Percentiles rank a stretch among this genome's conserved stretches.
phyloP scores from a whole-genome alignment of 192 early-diverging fungal genomes.

The Coemansia sp. region DNA sequence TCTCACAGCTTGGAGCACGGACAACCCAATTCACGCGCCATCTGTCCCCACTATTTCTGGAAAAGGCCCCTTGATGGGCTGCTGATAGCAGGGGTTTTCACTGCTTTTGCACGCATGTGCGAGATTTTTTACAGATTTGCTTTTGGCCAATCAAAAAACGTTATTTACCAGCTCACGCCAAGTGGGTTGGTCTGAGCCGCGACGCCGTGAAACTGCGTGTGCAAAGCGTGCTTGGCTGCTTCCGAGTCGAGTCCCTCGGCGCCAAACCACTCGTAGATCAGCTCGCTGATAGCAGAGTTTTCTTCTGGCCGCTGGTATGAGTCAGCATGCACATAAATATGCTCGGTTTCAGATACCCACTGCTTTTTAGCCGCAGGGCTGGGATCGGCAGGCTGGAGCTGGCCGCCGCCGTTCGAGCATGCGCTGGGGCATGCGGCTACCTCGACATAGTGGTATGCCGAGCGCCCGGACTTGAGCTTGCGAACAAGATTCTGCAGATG shows the following conservation, averaged over 20 bases:
- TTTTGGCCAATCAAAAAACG: not conserved
- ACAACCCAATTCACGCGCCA: not conserved
- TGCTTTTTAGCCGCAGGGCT: conserved; percentile 63
- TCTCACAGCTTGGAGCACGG: not conserved
- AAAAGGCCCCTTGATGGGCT: conserved; percentile 7
- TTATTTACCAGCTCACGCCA: conserved; percentile 76
- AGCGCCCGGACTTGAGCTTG: conserved; percentile 81
- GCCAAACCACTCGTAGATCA: conserved; percentile 86
- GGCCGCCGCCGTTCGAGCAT: conserved; percentile 98
- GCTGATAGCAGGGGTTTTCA: conserved; percentile 3
- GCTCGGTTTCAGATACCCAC: conserved; percentile 71
- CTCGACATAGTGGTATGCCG: conserved; percentile 87
- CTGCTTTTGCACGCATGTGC: not conserved
- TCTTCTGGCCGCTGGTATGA: conserved; percentile 65
- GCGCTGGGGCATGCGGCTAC: conserved; percentile 97
- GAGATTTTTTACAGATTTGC: not conserved
- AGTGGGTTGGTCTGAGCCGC: conserved; percentile 70
- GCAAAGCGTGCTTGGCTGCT: conserved; percentile 52
- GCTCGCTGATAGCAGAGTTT: conserved; percentile 50
- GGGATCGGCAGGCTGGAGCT: conserved; percentile 63
- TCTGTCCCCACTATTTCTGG: not conserved
- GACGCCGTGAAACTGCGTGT: conserved; percentile 83
- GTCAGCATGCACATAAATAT: conserved; percentile 59
- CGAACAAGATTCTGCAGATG: conserved; percentile 98
- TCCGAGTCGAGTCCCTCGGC: conserved; percentile 58